Base-by-base conservation (phyloP, 2,329 filamentous ascomycete genomes). In the Phaeosphaeria sp. region DNA sequence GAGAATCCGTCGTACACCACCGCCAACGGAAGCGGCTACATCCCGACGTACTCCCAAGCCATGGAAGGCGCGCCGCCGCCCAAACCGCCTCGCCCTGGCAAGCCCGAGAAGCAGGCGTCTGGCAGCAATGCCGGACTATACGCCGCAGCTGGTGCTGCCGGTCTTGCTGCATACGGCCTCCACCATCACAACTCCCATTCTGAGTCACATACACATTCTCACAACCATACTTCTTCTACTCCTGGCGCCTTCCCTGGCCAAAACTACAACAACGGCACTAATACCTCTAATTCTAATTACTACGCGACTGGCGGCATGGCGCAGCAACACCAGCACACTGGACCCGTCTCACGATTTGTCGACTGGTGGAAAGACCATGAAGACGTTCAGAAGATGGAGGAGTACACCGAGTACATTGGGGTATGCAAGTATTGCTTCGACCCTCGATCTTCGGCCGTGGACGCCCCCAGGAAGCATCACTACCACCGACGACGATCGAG, bases 401-500 rank as follows among this genome's bases (percentile, higher is more conserved):
- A 89, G 68, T 89, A 89, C 66, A 89, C 87, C 1, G 86, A 89
- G 73, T 84, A 85, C 57, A 89, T 88, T 64, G 87, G 87, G 21
- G 84, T 89, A 2, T 89, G 87, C 76, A 86, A 83, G 61, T 79
- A 87, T 64, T 89, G 87, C 71, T 89, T 89, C 66, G 86, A 88
- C 58, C 86, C 87, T 6, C 80, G 82, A 8, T 84, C 83, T 17
- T 82, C 80, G 3, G 81, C 84, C 2, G 71, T 77, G 57, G 82
- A 88, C 69, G 87, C 86, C 0, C 87, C 87, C 6, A 81, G 87
- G 51, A 85, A 84, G 62, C 87, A 89, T 67, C 78, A 87, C 64
- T 86, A 86, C 68, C 75, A 81, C 56, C 64, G 65, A 27, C 75
- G 75, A 30, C 73, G 79, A 46, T 84, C 82, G 2, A 75, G 77